These are phyloP conservation scores for Citrus inodora DNA, from an alignment of 345 rosid genomes.

Conservation along the genomic window DNA sequence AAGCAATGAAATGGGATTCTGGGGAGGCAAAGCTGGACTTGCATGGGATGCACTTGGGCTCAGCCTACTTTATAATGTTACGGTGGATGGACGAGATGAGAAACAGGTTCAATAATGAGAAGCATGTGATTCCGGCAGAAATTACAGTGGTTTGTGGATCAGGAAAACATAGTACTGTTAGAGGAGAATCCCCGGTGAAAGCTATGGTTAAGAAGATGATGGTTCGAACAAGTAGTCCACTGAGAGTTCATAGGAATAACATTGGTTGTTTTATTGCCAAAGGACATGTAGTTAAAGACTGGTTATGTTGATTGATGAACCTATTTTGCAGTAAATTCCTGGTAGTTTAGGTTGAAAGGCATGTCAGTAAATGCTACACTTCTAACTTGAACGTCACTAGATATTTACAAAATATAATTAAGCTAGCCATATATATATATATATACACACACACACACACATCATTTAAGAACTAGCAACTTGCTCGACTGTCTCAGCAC, in stretches of 20 bases:
- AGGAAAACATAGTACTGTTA: conserved; percentile 63
- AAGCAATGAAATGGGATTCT: conserved; percentile 48
- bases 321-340: neutral
- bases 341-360: neutral
- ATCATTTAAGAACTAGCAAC: neutral
- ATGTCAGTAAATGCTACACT: neutral
- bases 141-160: conserved; percentile 65
- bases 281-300: conserved; percentile 52
- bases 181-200: conserved; percentile 81
- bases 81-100: conserved; percentile 71
- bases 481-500: neutral
- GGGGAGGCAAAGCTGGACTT: conserved; percentile 69
- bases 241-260: conserved; percentile 73
- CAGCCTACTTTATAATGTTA: conserved; percentile 68
- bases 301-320: conserved; percentile 32
- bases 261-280: conserved; percentile 69
- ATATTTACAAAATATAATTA: neutral
- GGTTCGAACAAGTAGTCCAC: conserved; percentile 46
- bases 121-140: conserved; percentile 47
- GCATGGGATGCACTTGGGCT: conserved; percentile 75
- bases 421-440: neutral
- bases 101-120: conserved; percentile 32
- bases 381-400: neutral
- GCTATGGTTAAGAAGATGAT: conserved; percentile 51
- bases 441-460: neutral